Conservation (phyloP, 2,329 filamentous ascomycete species). For the Dactylellina drechsleri region DNA sequence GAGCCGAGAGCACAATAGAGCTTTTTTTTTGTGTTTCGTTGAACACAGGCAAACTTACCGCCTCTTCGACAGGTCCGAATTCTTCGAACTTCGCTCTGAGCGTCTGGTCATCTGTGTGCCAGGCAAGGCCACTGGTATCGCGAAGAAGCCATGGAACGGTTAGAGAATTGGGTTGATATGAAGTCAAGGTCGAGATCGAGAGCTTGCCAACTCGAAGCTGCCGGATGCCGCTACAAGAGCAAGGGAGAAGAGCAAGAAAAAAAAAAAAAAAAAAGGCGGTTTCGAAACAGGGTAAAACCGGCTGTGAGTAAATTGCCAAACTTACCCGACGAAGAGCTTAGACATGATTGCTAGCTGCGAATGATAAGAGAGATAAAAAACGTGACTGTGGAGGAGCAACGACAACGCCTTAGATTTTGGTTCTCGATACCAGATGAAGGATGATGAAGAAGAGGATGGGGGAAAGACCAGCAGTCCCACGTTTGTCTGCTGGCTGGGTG, state of each 20-base stretch:
- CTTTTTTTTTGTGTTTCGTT: constrained; percentile 47
- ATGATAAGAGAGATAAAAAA: constrained; percentile 55
- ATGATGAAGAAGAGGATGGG: constrained; percentile 43
- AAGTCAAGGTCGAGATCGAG: constrained; percentile 16
- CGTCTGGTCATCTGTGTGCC: constrained; percentile 92
- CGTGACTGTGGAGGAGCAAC: constrained; percentile 55
- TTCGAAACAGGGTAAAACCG: constrained; percentile 52
- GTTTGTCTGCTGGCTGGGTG: constrained; percentile 31
- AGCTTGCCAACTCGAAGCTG: constrained; percentile 26
- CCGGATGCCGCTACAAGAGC: constrained; percentile 14
- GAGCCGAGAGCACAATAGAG: constrained; percentile 40
- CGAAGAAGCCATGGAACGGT: constrained; percentile 36
- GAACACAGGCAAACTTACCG: constrained; percentile 72
- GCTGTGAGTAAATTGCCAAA: constrained; percentile 52
- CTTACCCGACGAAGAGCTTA: constrained; percentile 55
- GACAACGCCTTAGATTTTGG: constrained; percentile 54
- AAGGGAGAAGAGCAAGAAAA: background rate
- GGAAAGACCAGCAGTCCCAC: constrained; percentile 45
- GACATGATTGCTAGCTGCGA: constrained; percentile 54
- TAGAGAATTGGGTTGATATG: constrained; percentile 37
- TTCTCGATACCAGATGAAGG: constrained; percentile 37
- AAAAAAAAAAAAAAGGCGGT: constrained; percentile 12
- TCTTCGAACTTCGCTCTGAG: constrained; percentile 91
- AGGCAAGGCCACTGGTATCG: constrained; percentile 83
- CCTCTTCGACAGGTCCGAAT: constrained; percentile 91